These are phyloP conservation scores for Allodekkera sacchari DNA, from an alignment of 805 yeast genomes.

Conservation along the genomic window DNA sequence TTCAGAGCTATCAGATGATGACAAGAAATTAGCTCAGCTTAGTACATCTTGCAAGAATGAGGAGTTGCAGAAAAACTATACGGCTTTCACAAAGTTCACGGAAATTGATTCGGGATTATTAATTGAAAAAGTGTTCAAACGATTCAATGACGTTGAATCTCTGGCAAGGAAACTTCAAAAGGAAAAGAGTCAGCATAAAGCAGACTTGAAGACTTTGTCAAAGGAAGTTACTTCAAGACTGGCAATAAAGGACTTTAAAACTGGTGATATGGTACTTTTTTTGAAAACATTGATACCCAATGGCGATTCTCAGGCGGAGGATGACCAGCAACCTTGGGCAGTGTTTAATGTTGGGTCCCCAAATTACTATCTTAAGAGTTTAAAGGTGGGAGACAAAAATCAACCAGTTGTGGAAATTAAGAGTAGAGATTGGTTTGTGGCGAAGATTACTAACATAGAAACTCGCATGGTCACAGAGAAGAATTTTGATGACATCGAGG, in stretches of 20 bases:
- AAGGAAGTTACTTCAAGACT: slow-evolving; percentile 41
- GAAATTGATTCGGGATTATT: slow-evolving; percentile 20
- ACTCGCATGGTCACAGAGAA: slow-evolving; percentile 42
- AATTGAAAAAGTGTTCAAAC: slow-evolving; percentile 41
- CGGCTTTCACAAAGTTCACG: slow-evolving; percentile 18
- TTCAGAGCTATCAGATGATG: not conserved
- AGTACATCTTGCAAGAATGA: slow-evolving; percentile 10
- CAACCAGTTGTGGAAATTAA: slow-evolving; percentile 20
- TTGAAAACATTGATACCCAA: slow-evolving; percentile 50
- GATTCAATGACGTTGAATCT: slow-evolving; percentile 85
- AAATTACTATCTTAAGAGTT: slow-evolving; percentile 61
- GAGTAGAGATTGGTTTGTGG: slow-evolving; percentile 78
- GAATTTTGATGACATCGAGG: slow-evolving; percentile 25
- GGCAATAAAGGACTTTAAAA: slow-evolving; percentile 56
- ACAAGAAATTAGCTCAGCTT: slow-evolving; percentile 3
- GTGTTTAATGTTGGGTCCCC: slow-evolving; percentile 88
- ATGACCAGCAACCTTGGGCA: slow-evolving; percentile 66
- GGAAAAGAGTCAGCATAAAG: slow-evolving; percentile 48
- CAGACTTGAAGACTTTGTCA: slow-evolving; percentile 33
- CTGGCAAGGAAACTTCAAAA: slow-evolving; percentile 79
- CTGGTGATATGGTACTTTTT: slow-evolving; percentile 75
- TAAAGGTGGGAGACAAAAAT: slow-evolving; percentile 8
- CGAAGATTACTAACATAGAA: slow-evolving; percentile 51
- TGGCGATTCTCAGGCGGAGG: not conserved
- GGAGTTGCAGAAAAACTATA: slow-evolving; percentile 27